Evolutionary conservation across 2,329 filamentous ascomycete species (phyloP).

Genomic region (Cladosporium austrohemisphaericum): DNA sequence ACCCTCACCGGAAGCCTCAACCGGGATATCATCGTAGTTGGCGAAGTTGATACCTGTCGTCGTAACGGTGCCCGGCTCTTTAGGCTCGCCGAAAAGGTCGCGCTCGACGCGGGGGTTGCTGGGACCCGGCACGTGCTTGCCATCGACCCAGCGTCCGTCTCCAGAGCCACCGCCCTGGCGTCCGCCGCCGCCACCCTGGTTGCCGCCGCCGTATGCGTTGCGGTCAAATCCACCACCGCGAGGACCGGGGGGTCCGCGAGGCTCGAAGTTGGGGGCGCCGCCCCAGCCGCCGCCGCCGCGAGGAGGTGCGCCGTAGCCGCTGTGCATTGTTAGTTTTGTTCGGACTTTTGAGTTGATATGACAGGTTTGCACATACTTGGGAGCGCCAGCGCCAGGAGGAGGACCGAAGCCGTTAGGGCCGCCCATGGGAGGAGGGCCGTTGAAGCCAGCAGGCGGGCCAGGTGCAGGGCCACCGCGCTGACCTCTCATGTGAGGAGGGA

Average conservation of each 20-base stretch:
- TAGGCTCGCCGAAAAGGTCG: slow-evolving; percentile 85
- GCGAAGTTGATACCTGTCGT: slow-evolving; percentile 99
- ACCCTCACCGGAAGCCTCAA: slow-evolving; percentile 90
- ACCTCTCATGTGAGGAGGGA: slow-evolving; percentile 76
- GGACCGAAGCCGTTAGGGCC: slow-evolving; percentile 63
- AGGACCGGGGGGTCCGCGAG: slow-evolving; percentile 33
- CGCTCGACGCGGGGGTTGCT: slow-evolving; percentile 86
- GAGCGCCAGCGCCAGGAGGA: slow-evolving; percentile 58
- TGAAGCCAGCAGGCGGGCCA: slow-evolving; percentile 51
- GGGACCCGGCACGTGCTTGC: slow-evolving; percentile 91
- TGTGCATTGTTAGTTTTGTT: slow-evolving; percentile 29
- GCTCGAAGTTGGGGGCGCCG: slow-evolving; percentile 53
- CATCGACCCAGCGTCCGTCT: slow-evolving; percentile 93
- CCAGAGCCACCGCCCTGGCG: slow-evolving; percentile 73
- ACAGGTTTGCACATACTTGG: slow-evolving; percentile 44
- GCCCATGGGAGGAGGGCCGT: slow-evolving; percentile 42
- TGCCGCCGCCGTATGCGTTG: slow-evolving; percentile 56
- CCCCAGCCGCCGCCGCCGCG: slow-evolving; percentile 48
- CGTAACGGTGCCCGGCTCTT: slow-evolving; percentile 84
- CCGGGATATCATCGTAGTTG: slow-evolving; percentile 99
- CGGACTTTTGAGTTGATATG: background rate
- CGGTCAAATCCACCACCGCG: slow-evolving; percentile 50
- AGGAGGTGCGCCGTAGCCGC: slow-evolving; percentile 45
- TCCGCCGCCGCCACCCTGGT: slow-evolving; percentile 49
- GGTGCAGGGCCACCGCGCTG: slow-evolving; percentile 35